Percentiles rank a stretch among this genome's conserved stretches.
Conservation (phyloP, 2,329 filamentous ascomycete genomes). For the Zarea fungicola region DNA sequence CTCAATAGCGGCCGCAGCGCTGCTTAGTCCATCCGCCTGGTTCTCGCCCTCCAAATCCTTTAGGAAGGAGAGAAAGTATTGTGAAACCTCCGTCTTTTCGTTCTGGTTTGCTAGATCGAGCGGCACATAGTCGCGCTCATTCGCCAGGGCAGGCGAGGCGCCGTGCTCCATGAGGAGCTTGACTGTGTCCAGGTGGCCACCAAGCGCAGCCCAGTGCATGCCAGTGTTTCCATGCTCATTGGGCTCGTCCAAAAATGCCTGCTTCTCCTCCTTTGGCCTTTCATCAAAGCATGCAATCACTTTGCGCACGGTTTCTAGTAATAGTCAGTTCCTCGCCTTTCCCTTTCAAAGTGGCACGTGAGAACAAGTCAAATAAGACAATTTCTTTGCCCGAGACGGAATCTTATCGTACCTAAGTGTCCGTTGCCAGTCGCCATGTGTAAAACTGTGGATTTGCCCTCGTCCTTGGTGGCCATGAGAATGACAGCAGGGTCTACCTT, state of each 20-base stretch:
- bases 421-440: constrained; percentile 95
- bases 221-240: constrained; percentile 87
- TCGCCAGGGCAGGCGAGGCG: constrained; percentile 72
- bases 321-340: constrained; percentile 8
- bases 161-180: constrained; percentile 71
- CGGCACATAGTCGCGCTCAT: constrained; percentile 77
- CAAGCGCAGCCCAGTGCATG: constrained; percentile 89
- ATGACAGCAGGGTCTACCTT: constrained; percentile 56
- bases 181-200: constrained; percentile 77
- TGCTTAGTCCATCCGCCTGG: constrained; percentile 37
- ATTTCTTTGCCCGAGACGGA: too few species aligned
- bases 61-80: constrained; percentile 51
- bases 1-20: constrained; percentile 33
- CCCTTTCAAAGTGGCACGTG: too few species aligned
- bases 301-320: constrained; percentile 39
- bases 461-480: constrained; percentile 65
- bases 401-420: constrained; percentile 58
- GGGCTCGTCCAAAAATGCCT: constrained; percentile 57
- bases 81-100: constrained; percentile 60
- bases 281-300: constrained; percentile 39
- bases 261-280: constrained; percentile 36
- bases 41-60: constrained; percentile 44
- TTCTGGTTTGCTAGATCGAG: constrained; percentile 69
- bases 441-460: constrained; percentile 71
- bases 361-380: background rate